Base-by-base conservation (phyloP, 352 stramenopile genomes). In the Globisporangium nagaii region DNA sequence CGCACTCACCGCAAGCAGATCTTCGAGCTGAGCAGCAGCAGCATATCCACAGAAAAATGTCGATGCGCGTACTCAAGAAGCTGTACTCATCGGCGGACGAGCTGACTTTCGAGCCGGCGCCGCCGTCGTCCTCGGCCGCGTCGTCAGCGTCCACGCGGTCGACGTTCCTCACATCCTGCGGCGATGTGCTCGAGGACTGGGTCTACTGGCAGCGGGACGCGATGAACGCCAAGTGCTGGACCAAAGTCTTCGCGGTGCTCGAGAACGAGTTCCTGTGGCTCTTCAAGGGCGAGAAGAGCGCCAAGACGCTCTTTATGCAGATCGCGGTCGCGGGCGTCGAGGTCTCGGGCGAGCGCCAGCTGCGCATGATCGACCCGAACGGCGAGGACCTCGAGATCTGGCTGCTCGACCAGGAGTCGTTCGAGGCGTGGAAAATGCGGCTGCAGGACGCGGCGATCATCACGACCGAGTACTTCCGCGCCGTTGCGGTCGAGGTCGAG, bases 191-290 rank as follows among this genome's bases (percentile, higher is more conserved):
- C 2, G 74, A 89, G 50, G 77, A 88, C 56, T 92, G 81, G 81
- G 80, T 92, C 61, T 90, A 92, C 72, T 92, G 81, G 81, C 76
- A 92, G 60, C 81, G 81, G 22, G 81, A 92, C 50, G 73, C 71
- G 24, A 66, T 48, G 54, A 81, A 90, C 44, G 59, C 62, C 24
- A 65, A 75, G 55, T 88, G 81, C 73, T 92, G 81, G 81, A 92
- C 79, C 49, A 90, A 88, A 52, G 79, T 92, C 22, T 92, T 84
- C 61, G 79, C 63, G 37, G 79, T 89, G 53, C 66, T 90, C 12
- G 73, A 92, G 64, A 79, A 86, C 56, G 81, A 92, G 58, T 90
- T 92, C 56, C 57, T 92, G 47, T 87, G 80, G 71, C 72, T 92
- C 27, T 90, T 89, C 56, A 85, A 87, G 56, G 69, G 72, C 35